A percentile compares a stretch with the other conserved stretches of the same genome.
Evolutionary conservation across 2,329 filamentous ascomycete species (phyloP).

Genomic region (Fusarium nodosum): DNA sequence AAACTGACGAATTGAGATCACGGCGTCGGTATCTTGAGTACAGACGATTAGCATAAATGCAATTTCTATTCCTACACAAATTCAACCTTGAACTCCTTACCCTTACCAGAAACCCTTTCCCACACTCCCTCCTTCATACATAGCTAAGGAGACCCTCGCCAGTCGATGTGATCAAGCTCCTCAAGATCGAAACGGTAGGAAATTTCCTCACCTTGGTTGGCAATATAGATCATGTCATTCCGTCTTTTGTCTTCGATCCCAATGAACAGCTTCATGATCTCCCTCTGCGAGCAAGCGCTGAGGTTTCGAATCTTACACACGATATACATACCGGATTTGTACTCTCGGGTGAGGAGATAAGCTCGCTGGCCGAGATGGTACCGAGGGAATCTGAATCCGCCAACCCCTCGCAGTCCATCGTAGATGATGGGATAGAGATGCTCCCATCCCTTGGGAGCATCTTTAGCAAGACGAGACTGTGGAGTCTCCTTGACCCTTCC

Average conservation of each 20-base stretch:
- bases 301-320: slow-evolving; percentile 9
- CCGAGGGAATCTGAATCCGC: slow-evolving; percentile 2
- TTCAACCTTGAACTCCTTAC: background rate
- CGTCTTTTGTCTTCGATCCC: slow-evolving; percentile 39
- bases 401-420: background rate
- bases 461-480: background rate
- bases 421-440: slow-evolving; percentile 28
- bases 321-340: background rate
- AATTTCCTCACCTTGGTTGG: slow-evolving; percentile 23
- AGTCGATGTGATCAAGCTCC: background rate
- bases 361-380: slow-evolving; percentile 26
- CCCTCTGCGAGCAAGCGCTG: slow-evolving; percentile 26
- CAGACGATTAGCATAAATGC: background rate
- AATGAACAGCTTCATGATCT: slow-evolving; percentile 34
- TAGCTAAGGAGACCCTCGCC: background rate
- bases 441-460: slow-evolving; percentile 25
- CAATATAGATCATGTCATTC: slow-evolving; percentile 49
- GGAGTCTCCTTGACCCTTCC: background rate
- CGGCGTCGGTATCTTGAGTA: background rate
- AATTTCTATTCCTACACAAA: background rate
- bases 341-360: slow-evolving; percentile 15
- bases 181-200: slow-evolving; percentile 25
- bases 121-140: no score
- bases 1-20: background rate
- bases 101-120: background rate